These are phyloP conservation scores for Pharnaceum exiguum DNA, from an alignment of 148 eudicot species.

Conservation along the genomic window DNA sequence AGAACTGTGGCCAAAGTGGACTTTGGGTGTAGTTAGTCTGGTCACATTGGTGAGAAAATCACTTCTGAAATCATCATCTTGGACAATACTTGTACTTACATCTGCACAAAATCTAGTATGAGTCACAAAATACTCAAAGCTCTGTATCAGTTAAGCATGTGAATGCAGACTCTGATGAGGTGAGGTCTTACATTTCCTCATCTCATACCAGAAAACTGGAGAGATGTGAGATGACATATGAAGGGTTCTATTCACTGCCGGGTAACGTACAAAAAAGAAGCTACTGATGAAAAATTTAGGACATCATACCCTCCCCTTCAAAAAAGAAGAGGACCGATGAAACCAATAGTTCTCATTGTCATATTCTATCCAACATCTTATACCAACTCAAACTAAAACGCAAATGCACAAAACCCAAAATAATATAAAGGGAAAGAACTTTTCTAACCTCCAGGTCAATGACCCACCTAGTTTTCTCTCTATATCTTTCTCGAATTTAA, in stretches of 20 bases:
- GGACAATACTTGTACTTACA: conserved; percentile 22
- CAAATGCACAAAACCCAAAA: no score
- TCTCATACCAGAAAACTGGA: background rate
- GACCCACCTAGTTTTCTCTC: no score
- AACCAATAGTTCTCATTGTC: no score
- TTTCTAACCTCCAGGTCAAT: no score
- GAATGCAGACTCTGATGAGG: background rate
- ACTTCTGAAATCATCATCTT: conserved; percentile 53
- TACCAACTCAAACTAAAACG: no score
- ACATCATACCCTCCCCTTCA: no score
- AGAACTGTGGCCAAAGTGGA: conserved; percentile 79
- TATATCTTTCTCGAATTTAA: no score
- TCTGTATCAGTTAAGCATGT: background rate
- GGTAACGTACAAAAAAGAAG: background rate
- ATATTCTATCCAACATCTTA: no score
- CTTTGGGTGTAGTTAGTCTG: conserved; percentile 41
- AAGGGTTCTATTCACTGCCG: background rate
- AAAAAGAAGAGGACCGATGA: no score
- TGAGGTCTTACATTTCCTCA: no score
- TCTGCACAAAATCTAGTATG: conserved; percentile 43
- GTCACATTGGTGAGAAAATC: conserved; percentile 92
- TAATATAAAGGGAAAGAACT: no score
- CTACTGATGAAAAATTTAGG: background rate
- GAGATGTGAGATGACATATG: background rate
- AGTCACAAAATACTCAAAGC: conserved; percentile 16